These are phyloP conservation scores for Kluyveromyces siamensis DNA, from an alignment of 805 yeast genomes.

Conservation along the genomic window DNA sequence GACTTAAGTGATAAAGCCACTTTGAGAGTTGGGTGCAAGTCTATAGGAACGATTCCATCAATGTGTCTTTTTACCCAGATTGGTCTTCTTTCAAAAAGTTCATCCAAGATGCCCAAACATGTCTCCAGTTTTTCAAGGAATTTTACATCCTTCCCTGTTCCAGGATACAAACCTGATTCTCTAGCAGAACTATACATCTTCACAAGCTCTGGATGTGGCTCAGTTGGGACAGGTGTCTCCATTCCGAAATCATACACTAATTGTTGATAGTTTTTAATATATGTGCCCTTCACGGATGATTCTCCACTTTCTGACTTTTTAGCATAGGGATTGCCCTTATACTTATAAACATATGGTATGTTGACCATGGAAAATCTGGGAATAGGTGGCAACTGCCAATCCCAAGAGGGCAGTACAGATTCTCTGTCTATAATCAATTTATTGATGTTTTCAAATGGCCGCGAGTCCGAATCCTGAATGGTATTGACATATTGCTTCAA, in stretches of 20 bases:
- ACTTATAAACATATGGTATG: conserved; percentile 71
- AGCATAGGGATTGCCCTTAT: conserved; percentile 60
- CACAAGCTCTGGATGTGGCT: conserved; percentile 42
- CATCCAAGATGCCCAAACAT: conserved; percentile 24
- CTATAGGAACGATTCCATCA: conserved; percentile 40
- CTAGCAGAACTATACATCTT: conserved; percentile 35
- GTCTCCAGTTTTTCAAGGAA: conserved; percentile 23
- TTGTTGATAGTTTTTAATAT: conserved; percentile 35
- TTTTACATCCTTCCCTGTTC: conserved; percentile 26
- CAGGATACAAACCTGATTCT: conserved; percentile 24
- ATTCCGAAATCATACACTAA: conserved; percentile 38
- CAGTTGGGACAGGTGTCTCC: conserved; percentile 37
- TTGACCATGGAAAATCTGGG: conserved; percentile 70
- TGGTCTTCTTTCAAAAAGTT: conserved; percentile 62
- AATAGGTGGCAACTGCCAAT: conserved; percentile 62
- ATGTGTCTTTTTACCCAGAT: conserved; percentile 79
- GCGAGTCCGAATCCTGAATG: conserved; percentile 30
- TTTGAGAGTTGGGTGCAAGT: conserved; percentile 39
- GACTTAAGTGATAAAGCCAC: conserved; percentile 80
- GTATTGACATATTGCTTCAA: conserved; percentile 25
- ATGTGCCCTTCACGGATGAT: conserved; percentile 35
- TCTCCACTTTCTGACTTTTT: conserved; percentile 47
- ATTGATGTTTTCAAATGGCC: conserved; percentile 31
- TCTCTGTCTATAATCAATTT: conserved; percentile 18
- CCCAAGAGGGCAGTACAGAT: conserved; percentile 15